Evolutionary conservation across 2,329 filamentous ascomycete species (phyloP).

Genomic region (Cladosporium halotolerans): DNA sequence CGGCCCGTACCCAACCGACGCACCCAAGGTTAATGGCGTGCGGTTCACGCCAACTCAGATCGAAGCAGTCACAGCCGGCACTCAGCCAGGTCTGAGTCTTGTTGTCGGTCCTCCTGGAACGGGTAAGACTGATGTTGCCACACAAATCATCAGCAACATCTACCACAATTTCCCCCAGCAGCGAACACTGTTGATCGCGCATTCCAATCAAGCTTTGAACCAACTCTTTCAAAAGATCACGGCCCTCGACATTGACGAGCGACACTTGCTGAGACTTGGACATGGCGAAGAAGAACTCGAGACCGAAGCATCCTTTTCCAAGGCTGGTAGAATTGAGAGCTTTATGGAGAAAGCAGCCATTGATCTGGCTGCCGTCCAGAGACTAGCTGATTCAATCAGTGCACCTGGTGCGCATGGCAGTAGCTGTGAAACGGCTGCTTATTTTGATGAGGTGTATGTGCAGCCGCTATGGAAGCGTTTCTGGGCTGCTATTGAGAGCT

Average conservation of each 20-base stretch:
- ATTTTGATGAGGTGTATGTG: slow-evolving; percentile 91
- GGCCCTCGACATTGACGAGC: slow-evolving; percentile 90
- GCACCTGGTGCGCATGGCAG: slow-evolving; percentile 92
- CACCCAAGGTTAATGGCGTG: slow-evolving; percentile 72
- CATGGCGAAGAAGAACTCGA: slow-evolving; percentile 93
- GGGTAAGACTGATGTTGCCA: slow-evolving; percentile 97
- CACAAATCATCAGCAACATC: slow-evolving; percentile 97
- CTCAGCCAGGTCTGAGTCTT: slow-evolving; percentile 87
- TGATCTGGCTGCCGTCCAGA: slow-evolving; percentile 76
- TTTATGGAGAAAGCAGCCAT: slow-evolving; percentile 81
- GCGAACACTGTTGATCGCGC: slow-evolving; percentile 84
- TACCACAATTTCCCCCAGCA: slow-evolving; percentile 97
- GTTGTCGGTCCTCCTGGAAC: slow-evolving; percentile 94
- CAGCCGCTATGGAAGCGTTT: slow-evolving; percentile 85
- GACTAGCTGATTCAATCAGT: slow-evolving; percentile 74
- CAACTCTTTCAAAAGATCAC: slow-evolving; percentile 97
- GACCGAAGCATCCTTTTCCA: slow-evolving; percentile 82
- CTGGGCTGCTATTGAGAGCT: slow-evolving; percentile 53
- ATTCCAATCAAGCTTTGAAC: slow-evolving; percentile 96
- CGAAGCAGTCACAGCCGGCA: slow-evolving; percentile 87
- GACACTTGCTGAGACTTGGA: slow-evolving; percentile 84
- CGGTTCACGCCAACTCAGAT: slow-evolving; percentile 88
- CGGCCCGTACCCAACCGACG: slow-evolving; percentile 82
- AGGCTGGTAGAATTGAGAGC: slow-evolving; percentile 88
- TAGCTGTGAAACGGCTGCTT: slow-evolving; percentile 92